A percentile compares a stretch with the other conserved stretches of the same genome.
Evolutionary conservation across 208 protist species (phyloP).

Genomic region (Porcisia hertigi): DNA sequence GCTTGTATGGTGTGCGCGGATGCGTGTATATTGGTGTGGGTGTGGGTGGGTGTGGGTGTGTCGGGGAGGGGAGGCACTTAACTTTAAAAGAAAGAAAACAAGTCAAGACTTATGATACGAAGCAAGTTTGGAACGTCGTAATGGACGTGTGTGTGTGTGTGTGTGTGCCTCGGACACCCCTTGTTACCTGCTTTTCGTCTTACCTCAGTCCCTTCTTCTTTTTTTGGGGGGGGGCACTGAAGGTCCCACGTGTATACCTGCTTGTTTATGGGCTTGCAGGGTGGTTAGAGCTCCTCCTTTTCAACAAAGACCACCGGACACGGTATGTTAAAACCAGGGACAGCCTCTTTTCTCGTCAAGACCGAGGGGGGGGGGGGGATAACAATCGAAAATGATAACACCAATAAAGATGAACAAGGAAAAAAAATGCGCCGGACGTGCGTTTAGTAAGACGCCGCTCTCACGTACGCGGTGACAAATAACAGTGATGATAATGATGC

Average conservation of each 20-base stretch:
- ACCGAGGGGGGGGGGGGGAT: no score
- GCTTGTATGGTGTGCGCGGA: neutral
- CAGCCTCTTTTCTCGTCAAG: neutral
- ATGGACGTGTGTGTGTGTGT: neutral
- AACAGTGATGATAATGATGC: no score
- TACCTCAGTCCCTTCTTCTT: neutral
- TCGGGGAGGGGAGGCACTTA: no score
- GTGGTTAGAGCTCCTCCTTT: neutral
- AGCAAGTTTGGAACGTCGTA: neutral
- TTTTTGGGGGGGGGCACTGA: neutral
- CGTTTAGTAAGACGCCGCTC: neutral
- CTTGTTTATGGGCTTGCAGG: neutral
- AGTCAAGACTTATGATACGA: neutral
- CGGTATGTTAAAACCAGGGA: neutral
- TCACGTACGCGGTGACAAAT: neutral
- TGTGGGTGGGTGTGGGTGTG: neutral
- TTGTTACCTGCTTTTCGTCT: neutral
- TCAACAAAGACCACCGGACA: neutral
- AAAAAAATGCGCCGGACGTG: no score
- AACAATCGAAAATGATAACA: neutral
- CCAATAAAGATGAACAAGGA: neutral
- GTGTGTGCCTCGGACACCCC: neutral
- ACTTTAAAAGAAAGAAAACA: neutral
- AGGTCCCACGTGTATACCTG: neutral
- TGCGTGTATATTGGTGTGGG: neutral